A percentile compares a stretch with the other conserved stretches of the same genome.
Evolutionary conservation across 257 asterid species (phyloP).

Genomic region (Gynochthodes officinalis): DNA sequence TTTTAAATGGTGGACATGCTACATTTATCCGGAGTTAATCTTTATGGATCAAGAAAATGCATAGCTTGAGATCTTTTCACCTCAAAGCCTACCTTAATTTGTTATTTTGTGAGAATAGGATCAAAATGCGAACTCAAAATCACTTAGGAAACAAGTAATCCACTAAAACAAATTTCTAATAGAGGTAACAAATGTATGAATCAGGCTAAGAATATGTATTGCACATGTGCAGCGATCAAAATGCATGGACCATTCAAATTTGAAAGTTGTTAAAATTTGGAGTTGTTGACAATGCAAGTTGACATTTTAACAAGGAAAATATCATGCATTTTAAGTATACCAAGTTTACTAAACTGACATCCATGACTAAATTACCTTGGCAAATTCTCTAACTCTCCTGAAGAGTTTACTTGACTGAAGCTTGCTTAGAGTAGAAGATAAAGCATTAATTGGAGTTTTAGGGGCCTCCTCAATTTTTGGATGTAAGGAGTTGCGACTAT

Average conservation of each 20-base stretch:
- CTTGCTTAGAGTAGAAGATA: constrained; percentile 74
- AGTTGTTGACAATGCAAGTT: neutral
- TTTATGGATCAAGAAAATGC: neutral
- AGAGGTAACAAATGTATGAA: neutral
- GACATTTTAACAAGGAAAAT: neutral
- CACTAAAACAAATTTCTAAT: neutral
- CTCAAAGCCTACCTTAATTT: neutral
- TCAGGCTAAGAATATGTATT: neutral
- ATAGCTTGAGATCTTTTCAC: neutral
- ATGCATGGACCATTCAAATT: neutral
- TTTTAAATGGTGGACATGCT: neutral
- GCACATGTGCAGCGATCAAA: neutral
- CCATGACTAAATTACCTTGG: constrained; percentile 54
- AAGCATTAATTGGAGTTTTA: constrained; percentile 57
- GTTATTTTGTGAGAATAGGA: neutral
- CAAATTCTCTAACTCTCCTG: constrained; percentile 70
- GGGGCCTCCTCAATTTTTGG: constrained; percentile 72
- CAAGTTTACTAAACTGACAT: neutral
- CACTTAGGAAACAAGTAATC: no score
- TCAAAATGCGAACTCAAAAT: neutral
- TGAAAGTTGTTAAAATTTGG: neutral
- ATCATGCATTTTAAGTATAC: neutral
- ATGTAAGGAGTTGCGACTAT: constrained; percentile 63
- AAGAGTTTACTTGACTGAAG: constrained; percentile 77
- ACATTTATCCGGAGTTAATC: neutral